These are phyloP conservation scores for Allantophomopsis lycopodina DNA, from an alignment of 2,329 filamentous ascomycete species.

Conservation along the genomic window DNA sequence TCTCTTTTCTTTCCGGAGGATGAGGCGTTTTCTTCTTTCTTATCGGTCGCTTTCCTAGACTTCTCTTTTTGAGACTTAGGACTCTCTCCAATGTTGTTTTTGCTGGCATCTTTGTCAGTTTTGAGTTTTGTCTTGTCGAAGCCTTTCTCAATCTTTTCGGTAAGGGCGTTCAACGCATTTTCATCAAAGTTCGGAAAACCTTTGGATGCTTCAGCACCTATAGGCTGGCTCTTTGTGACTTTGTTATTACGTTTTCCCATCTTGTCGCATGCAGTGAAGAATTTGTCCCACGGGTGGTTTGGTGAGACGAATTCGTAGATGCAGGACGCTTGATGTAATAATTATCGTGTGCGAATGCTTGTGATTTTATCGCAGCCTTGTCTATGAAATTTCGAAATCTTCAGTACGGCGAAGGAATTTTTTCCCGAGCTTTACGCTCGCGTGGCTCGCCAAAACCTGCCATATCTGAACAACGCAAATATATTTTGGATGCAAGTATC, in stretches of 20 bases:
- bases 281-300: background rate
- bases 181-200: conserved; percentile 30
- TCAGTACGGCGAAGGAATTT: conserved; percentile 1
- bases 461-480: background rate
- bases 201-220: conserved; percentile 4
- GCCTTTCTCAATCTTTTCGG: conserved; percentile 40
- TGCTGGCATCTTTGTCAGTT: conserved; percentile 6
- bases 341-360: no score
- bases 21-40: conserved; percentile 2
- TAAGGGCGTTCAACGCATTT: conserved; percentile 35
- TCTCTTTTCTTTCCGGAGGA: conserved; percentile 15
- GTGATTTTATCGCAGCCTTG: no score
- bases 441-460: background rate
- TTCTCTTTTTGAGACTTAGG: conserved; percentile 15
- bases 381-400: background rate
- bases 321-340: no score
- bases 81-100: conserved; percentile 31
- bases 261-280: background rate
- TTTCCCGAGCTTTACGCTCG: conserved; percentile 2
- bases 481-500: no score
- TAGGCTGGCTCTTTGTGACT: conserved; percentile 7
- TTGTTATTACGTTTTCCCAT: conserved; percentile 15
- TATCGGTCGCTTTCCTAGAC: background rate
- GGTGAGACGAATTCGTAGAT: background rate
- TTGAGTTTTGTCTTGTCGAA: conserved; percentile 21